Evolutionary conservation across 768 basidiomycete species (phyloP), one percentile per base, ranked within the genome.

Genomic region (Glaciozyma martinii): DNA sequence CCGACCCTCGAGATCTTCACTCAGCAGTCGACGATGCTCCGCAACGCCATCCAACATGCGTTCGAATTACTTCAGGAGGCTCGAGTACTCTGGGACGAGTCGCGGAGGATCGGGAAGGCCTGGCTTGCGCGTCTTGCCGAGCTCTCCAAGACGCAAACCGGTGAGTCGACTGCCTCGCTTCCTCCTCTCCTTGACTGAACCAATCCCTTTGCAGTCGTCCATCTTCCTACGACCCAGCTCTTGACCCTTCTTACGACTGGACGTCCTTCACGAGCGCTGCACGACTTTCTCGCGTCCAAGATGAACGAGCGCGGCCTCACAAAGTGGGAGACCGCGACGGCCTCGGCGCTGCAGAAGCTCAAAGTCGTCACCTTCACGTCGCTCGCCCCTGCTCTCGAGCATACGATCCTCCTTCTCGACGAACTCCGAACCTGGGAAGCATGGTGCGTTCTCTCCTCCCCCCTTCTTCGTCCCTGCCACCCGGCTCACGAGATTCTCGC

Each of bases 291-390:
- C 44, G 67, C 69, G 1, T 58, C 52, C 10, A 73, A 73, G 63
- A 65, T 67, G 57, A 72, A 68, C 56, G 73, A 72, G 42, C 62
- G 71, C 33, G 73, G 62, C 3, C 55, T 75, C 15, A 52, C 50
- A 13, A 70, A 69, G 23, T 75, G 75, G 75, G 75, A 75, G 40
- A 32, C 42, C 19, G 60, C 66, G 21, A 68, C 71, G 46, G 55
- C 57, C 3, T 42, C 32, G 5, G 68, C 71, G 4, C 62, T 73
- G 19, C 63, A 64, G 2, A 53, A 54, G 6, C 56, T 74, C 25
- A 60, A 68, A 8, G 25, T 61, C 23, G 66, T 63, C 16, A 59
- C 65, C 16, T 74, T 66, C 60, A 59, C 61, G 46, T 62, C 62
- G 43, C 30, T 75, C 13, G 54, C 19, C 2, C 69, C 73, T 0